Evolutionary conservation across 1,139 yeast genomes (phyloP), one percentile per base, ranked within the genome.

Genomic region (Candida albicans): DNA sequence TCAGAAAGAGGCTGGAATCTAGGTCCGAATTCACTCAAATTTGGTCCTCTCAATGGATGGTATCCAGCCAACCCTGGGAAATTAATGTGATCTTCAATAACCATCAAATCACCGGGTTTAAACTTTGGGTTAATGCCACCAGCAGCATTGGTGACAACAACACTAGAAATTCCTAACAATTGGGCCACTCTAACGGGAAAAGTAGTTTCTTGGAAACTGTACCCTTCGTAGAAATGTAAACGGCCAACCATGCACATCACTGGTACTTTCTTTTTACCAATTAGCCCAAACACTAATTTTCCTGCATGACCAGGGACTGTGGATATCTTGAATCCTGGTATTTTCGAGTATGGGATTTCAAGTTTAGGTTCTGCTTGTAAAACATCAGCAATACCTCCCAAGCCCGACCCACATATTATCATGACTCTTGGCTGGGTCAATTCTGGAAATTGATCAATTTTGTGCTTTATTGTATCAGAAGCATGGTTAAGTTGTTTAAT

Each of bases 201-300:
- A 0, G 91, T 88, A 1, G 96, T 85, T 47, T 87, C 87, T 49
- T 79, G 81, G 55, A 90, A 79, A 14, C 81, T 75, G 63, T 89
- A 86, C 1, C 99, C 98, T 64, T 93, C 98, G 58, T 93, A 93
- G 51, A 86, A 87, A 62, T 91, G 98, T 46, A 91, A 70, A 52
- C 98, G 74, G 6, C 98, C 98, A 44, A 88, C 89, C 96, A 91
- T 90, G 56, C 96, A 84, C 65, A 91, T 79, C 0, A 91, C 96
- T 0, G 96, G 95, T 0, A 84, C 87, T 41, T 73, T 74, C 33
- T 81, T 82, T 9, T 55, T 53, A 1, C 95, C 95, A 55, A 91
- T 83, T 33, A 65, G 64, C 2, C 98, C 98, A 61, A 89, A 84
- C 5, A 90, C 72, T 24, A 93, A 73, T 56, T 83, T 79, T 0